phyloP scores from a whole-genome alignment of 768 basidiomycete species.

The Boletus insuetus region DNA sequence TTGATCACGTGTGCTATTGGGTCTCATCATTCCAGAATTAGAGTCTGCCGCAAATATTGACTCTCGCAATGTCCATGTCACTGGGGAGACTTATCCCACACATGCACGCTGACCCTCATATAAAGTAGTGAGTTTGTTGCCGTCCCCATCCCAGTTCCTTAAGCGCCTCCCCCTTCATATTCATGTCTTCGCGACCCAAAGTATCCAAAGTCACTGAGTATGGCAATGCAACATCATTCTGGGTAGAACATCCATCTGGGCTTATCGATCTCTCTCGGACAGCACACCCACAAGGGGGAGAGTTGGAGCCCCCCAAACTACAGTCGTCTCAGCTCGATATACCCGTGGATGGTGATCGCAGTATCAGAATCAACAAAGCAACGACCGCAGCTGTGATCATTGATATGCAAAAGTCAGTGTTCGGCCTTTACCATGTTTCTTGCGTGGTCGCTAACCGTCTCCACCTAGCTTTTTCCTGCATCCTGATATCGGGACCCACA shows the following conservation, averaged over 20 bases:
- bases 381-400: constrained; percentile 58
- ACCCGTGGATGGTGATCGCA: constrained; percentile 49
- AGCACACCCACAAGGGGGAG: constrained; percentile 34
- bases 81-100: not conserved
- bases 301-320: constrained; percentile 31
- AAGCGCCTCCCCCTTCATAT: not conserved
- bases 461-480: constrained; percentile 46
- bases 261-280: constrained; percentile 59
- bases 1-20: constrained; percentile 3
- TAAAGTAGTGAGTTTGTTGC: constrained; percentile 6
- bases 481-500: constrained; percentile 34
- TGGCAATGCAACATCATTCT: constrained; percentile 54
- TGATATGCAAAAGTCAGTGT: constrained; percentile 72
- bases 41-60: not conserved
- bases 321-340: constrained; percentile 48
- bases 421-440: not conserved
- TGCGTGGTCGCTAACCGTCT: not conserved
- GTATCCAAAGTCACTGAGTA: constrained; percentile 49
- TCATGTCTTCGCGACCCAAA: constrained; percentile 45
- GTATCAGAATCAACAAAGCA: constrained; percentile 47
- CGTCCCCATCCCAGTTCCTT: not conserved
- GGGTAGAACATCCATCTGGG: constrained; percentile 68
- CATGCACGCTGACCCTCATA: not conserved
- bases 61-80: not conserved
- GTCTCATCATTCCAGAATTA: constrained; percentile 15